Percentiles rank a stretch among this genome's conserved stretches.
phyloP scores from a whole-genome alignment of 305 asterid species.

The Lippia alba region DNA sequence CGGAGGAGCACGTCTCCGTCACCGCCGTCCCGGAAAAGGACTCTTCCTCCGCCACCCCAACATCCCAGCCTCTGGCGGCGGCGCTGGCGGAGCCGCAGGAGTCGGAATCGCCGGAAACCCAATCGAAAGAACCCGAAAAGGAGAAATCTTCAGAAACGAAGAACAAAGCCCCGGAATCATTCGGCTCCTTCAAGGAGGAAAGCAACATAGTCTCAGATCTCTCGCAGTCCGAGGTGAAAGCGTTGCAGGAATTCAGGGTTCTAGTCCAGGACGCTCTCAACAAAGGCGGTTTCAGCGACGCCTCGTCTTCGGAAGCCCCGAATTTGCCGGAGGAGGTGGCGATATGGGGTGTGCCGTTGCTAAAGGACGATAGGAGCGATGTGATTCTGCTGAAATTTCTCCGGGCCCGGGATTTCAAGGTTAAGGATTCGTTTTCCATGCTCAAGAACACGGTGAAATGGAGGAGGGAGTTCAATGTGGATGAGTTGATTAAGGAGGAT shows the following conservation, averaged over 20 bases:
- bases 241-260: slow-evolving; percentile 59
- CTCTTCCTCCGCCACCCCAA: slow-evolving; percentile 16
- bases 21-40: slow-evolving; percentile 29
- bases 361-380: slow-evolving; percentile 77
- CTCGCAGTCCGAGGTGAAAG: slow-evolving; percentile 54
- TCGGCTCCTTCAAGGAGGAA: slow-evolving; percentile 78
- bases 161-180: slow-evolving; percentile 56
- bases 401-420: slow-evolving; percentile 86
- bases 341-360: slow-evolving; percentile 83
- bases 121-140: slow-evolving; percentile 37
- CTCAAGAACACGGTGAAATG: slow-evolving; percentile 70
- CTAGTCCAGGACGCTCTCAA: slow-evolving; percentile 55
- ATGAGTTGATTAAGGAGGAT: slow-evolving; percentile 68
- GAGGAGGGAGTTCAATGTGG: slow-evolving; percentile 70
- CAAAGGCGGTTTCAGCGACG: slow-evolving; percentile 35
- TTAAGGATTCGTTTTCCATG: slow-evolving; percentile 75
- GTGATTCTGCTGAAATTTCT: slow-evolving; percentile 77
- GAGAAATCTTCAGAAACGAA: slow-evolving; percentile 40
- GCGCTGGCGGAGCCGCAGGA: slow-evolving; percentile 49
- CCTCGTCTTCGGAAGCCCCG: slow-evolving; percentile 34
- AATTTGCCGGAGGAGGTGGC: slow-evolving; percentile 51
- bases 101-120: slow-evolving; percentile 35
- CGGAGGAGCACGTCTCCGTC: slow-evolving; percentile 52
- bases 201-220: slow-evolving; percentile 80
- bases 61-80: slow-evolving; percentile 48